Evolutionary conservation across 2,329 filamentous ascomycete genomes (phyloP).

Genomic region (Xylariales sp.): DNA sequence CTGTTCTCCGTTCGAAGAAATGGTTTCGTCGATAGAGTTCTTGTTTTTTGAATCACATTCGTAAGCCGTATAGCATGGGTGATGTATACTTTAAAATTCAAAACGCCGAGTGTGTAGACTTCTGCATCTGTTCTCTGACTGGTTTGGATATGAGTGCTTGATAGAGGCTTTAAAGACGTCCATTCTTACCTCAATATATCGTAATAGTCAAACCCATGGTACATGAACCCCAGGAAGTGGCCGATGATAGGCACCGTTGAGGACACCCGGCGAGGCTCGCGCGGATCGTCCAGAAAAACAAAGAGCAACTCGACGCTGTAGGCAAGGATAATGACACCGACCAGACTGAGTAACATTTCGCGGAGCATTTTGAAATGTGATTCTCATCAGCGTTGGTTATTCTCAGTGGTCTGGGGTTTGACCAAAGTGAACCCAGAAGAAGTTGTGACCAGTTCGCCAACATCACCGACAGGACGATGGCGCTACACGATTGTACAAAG

Average conservation of each 20-base stretch:
- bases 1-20: background rate
- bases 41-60: background rate
- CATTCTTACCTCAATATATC: background rate
- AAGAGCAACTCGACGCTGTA: slow-evolving; percentile 1
- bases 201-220: background rate
- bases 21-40: background rate
- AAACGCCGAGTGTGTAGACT: background rate
- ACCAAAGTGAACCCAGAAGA: no score
- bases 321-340: background rate
- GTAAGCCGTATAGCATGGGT: background rate
- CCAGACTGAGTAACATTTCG: background rate
- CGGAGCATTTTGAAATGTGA: background rate
- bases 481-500: no score
- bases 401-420: no score
- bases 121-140: background rate
- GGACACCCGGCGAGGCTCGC: background rate
- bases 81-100: background rate
- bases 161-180: background rate
- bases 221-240: background rate
- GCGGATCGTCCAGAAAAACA: background rate
- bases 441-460: no score
- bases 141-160: background rate
- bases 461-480: no score
- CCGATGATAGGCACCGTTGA: background rate
- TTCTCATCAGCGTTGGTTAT: no score